Conservation (phyloP, 1,284 basidiomycete genomes). For the Apiotrichum sp. region DNA sequence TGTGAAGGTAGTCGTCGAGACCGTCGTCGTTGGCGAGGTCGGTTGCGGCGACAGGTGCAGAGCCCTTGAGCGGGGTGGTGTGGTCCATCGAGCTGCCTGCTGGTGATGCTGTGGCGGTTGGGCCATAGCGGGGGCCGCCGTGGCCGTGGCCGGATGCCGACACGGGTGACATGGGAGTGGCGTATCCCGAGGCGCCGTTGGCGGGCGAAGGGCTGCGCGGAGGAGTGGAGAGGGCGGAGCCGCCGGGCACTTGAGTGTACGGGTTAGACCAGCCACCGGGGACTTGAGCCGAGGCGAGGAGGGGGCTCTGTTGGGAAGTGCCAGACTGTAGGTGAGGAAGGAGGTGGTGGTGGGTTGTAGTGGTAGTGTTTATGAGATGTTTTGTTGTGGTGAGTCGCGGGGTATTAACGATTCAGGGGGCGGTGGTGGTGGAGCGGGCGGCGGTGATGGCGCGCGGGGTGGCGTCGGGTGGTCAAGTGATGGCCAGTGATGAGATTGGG, state of each 20-base stretch:
- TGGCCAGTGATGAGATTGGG: too few relatives aligned
- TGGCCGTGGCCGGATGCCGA: too few relatives aligned
- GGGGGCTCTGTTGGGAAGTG: slow-evolving; percentile 9
- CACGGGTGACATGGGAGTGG: background rate
- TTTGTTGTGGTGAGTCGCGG: background rate
- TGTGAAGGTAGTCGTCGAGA: slow-evolving; percentile 57
- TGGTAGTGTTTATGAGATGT: background rate
- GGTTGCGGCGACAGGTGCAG: background rate
- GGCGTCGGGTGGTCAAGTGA: background rate
- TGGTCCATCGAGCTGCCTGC: background rate
- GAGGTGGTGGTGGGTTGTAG: too few relatives aligned
- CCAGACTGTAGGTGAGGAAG: background rate
- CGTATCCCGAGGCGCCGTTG: background rate
- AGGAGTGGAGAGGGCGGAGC: slow-evolving; percentile 3
- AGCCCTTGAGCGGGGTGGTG: background rate
- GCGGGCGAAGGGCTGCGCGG: background rate
- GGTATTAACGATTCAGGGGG: too few relatives aligned
- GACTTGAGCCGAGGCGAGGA: slow-evolving; percentile 26
- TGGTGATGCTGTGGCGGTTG: background rate
- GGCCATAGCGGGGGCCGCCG: slow-evolving; percentile 4
- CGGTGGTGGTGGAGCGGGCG: too few relatives aligned
- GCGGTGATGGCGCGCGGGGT: background rate
- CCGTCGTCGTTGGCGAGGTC: slow-evolving; percentile 33
- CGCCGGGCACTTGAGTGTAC: slow-evolving; percentile 31
- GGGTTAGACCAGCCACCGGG: slow-evolving; percentile 11